phyloP scores from a whole-genome alignment of 495 filamentous ascomycete genomes.

The Aspergillus affinis region DNA sequence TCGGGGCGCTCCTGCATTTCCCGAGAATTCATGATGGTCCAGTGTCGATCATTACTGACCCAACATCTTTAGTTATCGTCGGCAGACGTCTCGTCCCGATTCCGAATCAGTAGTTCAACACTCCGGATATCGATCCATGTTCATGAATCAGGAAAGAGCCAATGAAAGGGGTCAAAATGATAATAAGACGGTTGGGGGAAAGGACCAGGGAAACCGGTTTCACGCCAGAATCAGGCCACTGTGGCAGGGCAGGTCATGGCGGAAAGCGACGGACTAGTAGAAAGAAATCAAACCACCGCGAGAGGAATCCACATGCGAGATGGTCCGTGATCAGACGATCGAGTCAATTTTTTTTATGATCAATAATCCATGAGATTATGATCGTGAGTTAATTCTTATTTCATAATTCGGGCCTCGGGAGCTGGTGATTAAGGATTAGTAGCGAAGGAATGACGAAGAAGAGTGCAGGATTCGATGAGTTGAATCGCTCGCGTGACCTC shows the following conservation, averaged over 20 bases:
- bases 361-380: background rate
- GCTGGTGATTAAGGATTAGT: no score
- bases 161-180: background rate
- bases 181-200: background rate
- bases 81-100: background rate
- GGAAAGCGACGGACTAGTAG: background rate
- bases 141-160: background rate
- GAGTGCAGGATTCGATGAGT: background rate
- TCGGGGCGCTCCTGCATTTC: background rate
- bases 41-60: background rate
- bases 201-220: background rate
- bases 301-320: background rate
- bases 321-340: constrained; percentile 1
- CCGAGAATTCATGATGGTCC: background rate
- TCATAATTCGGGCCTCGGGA: no score
- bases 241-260: constrained; percentile 1
- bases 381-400: background rate
- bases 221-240: constrained; percentile 9
- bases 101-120: background rate
- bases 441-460: background rate
- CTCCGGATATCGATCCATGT: background rate
- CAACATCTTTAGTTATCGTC: background rate
- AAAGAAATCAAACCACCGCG: background rate
- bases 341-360: background rate
- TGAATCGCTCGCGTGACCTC: background rate